Percentiles rank a stretch among this genome's conserved stretches.
These are phyloP conservation scores for Paramecium biaurelia DNA, from an alignment of 73 alveolate species.

Conservation along the genomic window DNA sequence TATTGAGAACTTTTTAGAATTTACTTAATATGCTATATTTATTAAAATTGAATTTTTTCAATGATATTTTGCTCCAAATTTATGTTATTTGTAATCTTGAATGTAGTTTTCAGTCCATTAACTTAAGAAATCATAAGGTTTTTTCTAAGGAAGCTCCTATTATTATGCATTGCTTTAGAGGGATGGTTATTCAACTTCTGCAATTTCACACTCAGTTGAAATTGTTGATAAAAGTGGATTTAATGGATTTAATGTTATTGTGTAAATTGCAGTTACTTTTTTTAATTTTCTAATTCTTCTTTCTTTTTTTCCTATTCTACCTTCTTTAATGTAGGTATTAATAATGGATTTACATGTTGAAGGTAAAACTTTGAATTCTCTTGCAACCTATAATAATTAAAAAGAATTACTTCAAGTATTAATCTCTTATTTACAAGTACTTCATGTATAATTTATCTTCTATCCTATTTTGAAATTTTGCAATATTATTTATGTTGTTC, in stretches of 20 bases:
- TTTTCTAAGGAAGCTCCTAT: neutral
- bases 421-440: conserved; percentile 34
- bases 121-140: conserved; percentile 12
- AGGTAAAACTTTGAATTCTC: conserved; percentile 36
- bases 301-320: conserved; percentile 42
- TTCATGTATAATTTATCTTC: neutral
- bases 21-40: neutral
- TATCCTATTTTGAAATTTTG: conserved; percentile 37
- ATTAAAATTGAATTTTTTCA: neutral
- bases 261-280: conserved; percentile 27
- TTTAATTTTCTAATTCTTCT: conserved; percentile 23
- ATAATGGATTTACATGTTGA: conserved; percentile 40
- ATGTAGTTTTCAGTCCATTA: conserved; percentile 23
- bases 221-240: conserved; percentile 24
- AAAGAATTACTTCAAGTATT: neutral
- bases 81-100: neutral
- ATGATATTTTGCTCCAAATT: neutral
- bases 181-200: conserved; percentile 40
- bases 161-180: neutral
- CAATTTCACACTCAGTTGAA: neutral
- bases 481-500: conserved; percentile 2
- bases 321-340: conserved; percentile 33
- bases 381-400: neutral
- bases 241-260: neutral
- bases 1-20: neutral